Evolutionary conservation across 1,284 basidiomycete genomes (phyloP).

Genomic region (Irpex rosettiformis): DNA sequence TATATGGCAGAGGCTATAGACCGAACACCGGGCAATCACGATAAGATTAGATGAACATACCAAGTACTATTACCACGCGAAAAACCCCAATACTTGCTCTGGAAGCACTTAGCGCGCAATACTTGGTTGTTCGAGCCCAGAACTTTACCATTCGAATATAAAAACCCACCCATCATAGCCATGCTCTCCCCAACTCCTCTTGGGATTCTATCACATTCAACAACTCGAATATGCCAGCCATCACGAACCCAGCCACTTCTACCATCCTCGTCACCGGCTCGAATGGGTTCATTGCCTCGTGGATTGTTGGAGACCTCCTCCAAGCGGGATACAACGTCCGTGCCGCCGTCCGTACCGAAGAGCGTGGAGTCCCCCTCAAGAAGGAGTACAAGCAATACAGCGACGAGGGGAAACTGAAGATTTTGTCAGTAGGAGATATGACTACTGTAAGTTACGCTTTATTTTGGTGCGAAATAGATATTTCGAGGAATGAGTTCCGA

Average conservation of each 20-base stretch:
- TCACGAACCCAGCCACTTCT: constrained; percentile 6
- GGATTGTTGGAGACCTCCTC: constrained; percentile 29
- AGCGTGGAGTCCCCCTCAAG: constrained; percentile 36
- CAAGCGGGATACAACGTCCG: constrained; percentile 39
- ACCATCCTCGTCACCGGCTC: constrained; percentile 28
- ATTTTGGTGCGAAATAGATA: background rate
- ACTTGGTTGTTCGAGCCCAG: too few relatives aligned
- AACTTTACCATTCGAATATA: too few relatives aligned
- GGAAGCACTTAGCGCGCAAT: too few relatives aligned
- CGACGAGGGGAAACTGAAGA: constrained; percentile 39
- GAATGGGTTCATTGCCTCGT: constrained; percentile 23
- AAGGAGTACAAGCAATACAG: constrained; percentile 31
- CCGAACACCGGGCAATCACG: background rate
- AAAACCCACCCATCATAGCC: too few relatives aligned
- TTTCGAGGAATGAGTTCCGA: too few relatives aligned
- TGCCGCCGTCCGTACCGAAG: constrained; percentile 36
- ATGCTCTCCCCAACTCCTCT: too few relatives aligned
- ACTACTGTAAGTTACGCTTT: constrained; percentile 19
- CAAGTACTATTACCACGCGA: background rate
- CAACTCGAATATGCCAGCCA: constrained; percentile 16
- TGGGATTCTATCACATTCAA: too few relatives aligned
- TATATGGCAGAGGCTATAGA: background rate
- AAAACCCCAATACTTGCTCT: background rate
- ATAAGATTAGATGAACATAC: background rate
- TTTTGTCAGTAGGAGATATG: constrained; percentile 45